A percentile compares a stretch with the other conserved stretches of the same genome.
These are phyloP conservation scores for Penicillium lagena DNA, from an alignment of 495 filamentous ascomycete species.

Conservation along the genomic window DNA sequence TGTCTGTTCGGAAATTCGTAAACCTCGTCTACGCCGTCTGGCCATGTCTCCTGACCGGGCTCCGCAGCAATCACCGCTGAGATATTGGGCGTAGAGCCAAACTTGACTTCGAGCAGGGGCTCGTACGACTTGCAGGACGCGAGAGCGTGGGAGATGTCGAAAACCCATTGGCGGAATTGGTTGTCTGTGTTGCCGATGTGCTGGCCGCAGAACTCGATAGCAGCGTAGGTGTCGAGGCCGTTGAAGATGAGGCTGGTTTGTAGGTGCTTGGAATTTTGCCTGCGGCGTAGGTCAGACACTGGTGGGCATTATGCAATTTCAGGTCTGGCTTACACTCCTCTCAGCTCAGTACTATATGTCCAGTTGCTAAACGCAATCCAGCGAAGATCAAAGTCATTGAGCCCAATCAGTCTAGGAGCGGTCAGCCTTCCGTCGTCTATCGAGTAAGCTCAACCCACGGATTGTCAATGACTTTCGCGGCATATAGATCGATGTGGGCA, in stretches of 20 bases:
- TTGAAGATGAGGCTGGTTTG: constrained; percentile 52
- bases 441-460: not conserved
- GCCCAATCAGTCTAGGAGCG: constrained; percentile 31
- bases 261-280: constrained; percentile 15
- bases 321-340: constrained; percentile 27
- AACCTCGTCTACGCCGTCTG: constrained; percentile 31
- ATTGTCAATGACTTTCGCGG: constrained; percentile 42
- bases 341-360: constrained; percentile 46
- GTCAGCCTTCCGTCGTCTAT: constrained; percentile 30
- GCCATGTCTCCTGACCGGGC: constrained; percentile 49
- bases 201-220: constrained; percentile 53
- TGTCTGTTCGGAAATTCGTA: constrained; percentile 48
- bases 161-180: constrained; percentile 65
- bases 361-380: constrained; percentile 57
- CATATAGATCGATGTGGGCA: constrained; percentile 54
- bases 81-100: constrained; percentile 49
- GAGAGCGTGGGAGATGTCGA: constrained; percentile 52
- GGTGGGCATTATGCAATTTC: constrained; percentile 34
- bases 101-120: constrained; percentile 44
- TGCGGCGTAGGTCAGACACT: not conserved
- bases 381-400: constrained; percentile 57
- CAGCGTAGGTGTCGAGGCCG: constrained; percentile 60
- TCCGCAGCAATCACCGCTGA: constrained; percentile 47
- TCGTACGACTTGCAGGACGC: constrained; percentile 29
- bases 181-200: constrained; percentile 58